phyloP scores from a whole-genome alignment of 345 rosid species.

The Lepidium didymum region DNA sequence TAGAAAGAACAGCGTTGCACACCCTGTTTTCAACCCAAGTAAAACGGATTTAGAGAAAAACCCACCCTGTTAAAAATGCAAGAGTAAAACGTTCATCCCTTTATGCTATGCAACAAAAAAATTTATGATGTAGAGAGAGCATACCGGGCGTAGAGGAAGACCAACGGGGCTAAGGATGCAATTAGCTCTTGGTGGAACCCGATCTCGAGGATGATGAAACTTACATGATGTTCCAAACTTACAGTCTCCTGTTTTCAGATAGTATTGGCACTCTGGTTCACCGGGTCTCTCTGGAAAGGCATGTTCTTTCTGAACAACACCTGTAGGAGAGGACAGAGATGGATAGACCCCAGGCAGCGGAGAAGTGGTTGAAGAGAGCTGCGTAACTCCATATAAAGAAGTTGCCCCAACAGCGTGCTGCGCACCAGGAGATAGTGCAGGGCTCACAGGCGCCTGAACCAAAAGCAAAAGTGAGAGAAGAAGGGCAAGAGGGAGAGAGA shows the following conservation, averaged over 20 bases:
- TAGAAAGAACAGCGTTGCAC: constrained; percentile 55
- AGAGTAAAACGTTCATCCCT: not conserved
- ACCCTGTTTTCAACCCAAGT: constrained; percentile 37
- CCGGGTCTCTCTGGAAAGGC: constrained; percentile 95
- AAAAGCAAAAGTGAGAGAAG: not conserved
- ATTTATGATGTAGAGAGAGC: constrained; percentile 11
- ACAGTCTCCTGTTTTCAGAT: constrained; percentile 86
- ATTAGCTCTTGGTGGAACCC: constrained; percentile 48
- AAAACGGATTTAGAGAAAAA: not conserved
- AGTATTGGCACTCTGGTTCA: constrained; percentile 84
- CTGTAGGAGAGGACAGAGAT: constrained; percentile 38
- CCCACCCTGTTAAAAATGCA: not conserved
- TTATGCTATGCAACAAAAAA: not conserved
- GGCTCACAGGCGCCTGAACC: constrained; percentile 77
- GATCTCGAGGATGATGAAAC: constrained; percentile 86
- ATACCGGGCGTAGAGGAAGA: constrained; percentile 86
- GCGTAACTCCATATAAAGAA: constrained; percentile 61
- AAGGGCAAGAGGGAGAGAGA: not conserved
- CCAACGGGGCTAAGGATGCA: constrained; percentile 71
- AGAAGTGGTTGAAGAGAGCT: constrained; percentile 65
- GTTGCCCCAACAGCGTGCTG: constrained; percentile 73
- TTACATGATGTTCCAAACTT: constrained; percentile 82
- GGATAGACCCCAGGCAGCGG: constrained; percentile 54
- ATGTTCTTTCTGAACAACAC: constrained; percentile 54
- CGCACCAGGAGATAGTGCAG: constrained; percentile 66